Percentiles rank a stretch among this genome's conserved stretches.
Evolutionary conservation across 2,329 filamentous ascomycete genomes (phyloP).

Genomic region (Keithomyces neogunnii): DNA sequence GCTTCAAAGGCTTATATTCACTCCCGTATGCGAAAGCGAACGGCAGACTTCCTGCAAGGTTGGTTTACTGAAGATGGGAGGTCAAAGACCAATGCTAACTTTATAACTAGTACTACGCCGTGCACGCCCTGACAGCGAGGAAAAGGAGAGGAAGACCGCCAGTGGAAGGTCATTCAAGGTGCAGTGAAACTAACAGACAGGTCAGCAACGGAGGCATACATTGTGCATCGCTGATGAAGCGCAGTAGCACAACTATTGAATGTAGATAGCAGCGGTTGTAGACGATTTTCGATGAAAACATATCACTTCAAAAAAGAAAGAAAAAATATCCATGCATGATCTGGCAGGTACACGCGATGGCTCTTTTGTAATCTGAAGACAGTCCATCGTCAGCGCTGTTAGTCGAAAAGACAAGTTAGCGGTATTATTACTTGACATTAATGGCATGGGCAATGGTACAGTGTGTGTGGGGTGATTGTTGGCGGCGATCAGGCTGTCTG

Average conservation of each 20-base stretch:
- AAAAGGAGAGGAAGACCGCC: slow-evolving; percentile 96
- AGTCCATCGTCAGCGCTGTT: no score
- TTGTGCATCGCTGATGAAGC: background rate
- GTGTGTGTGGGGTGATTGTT: no score
- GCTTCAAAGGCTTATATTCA: slow-evolving; percentile 99
- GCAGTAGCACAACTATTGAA: background rate
- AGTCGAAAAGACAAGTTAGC: no score
- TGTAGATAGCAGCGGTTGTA: background rate
- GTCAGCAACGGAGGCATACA: background rate
- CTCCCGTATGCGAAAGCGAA: slow-evolving; percentile 94
- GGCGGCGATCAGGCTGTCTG: no score
- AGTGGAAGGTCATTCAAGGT: slow-evolving; percentile 85
- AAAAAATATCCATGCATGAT: no score
- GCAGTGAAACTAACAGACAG: slow-evolving; percentile 24
- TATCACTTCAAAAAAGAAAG: background rate
- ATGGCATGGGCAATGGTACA: no score
- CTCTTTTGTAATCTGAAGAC: no score
- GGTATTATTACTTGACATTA: no score
- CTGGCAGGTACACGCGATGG: no score
- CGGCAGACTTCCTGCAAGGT: slow-evolving; percentile 97
- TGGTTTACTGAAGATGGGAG: slow-evolving; percentile 19
- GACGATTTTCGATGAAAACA: background rate
- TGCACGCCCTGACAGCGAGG: slow-evolving; percentile 89
- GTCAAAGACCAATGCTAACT: slow-evolving; percentile 16
- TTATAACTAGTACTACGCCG: slow-evolving; percentile 70